phyloP scores from a whole-genome alignment of 108 stramenopile genomes.

The Mayamaea pseudoterrestris region DNA sequence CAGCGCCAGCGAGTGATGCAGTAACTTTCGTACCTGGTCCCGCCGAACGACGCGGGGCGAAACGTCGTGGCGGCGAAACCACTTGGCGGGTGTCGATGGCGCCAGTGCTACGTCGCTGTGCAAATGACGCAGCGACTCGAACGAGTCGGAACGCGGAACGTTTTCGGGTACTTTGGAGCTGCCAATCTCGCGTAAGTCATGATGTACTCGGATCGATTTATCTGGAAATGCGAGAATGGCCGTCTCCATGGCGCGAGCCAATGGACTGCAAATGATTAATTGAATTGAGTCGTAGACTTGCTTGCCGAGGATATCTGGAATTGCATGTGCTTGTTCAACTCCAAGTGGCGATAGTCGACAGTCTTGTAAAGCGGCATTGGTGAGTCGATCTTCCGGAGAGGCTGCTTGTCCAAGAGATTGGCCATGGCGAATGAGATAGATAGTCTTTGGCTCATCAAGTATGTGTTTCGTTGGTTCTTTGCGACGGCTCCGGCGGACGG shows the following conservation, averaged over 20 bases:
- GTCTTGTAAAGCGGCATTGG: constrained; percentile 15
- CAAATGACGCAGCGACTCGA: no score
- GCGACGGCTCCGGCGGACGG: neutral
- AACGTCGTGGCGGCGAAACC: constrained; percentile 10
- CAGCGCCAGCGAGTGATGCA: constrained; percentile 12
- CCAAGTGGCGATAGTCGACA: constrained; percentile 20
- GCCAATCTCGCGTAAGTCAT: constrained; percentile 25
- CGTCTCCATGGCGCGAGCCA: constrained; percentile 33
- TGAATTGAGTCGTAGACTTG: constrained; percentile 8
- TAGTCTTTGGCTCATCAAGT: neutral
- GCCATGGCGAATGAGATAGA: constrained; percentile 31
- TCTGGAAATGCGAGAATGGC: constrained; percentile 25
- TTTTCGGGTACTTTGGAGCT: constrained; percentile 24
- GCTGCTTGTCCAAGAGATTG: constrained; percentile 25
- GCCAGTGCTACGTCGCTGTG: neutral
- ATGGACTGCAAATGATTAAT: constrained; percentile 23
- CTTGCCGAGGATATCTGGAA: constrained; percentile 5
- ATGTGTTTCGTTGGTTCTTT: neutral
- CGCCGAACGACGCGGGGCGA: constrained; percentile 13
- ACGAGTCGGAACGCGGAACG: constrained; percentile 11
- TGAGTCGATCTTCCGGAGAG: constrained; percentile 11
- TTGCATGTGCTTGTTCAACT: constrained; percentile 8
- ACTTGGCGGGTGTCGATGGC: constrained; percentile 7
- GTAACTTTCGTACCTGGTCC: constrained; percentile 11
- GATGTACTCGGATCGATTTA: constrained; percentile 7